Evolutionary conservation across 306 rosid genomes (phyloP).

Genomic region (Betula pendula): DNA sequence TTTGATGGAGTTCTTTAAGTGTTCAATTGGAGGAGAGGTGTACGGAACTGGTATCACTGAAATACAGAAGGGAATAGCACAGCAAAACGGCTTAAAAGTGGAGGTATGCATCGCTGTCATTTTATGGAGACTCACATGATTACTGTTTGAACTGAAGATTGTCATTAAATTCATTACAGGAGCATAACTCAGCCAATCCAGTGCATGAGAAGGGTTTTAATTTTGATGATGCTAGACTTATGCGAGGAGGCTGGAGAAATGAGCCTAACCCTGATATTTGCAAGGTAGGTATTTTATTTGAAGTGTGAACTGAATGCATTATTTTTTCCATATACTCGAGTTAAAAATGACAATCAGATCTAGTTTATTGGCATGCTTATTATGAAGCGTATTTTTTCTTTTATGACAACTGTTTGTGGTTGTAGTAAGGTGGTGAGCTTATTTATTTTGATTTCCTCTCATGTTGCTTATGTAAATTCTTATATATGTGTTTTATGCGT

Average conservation of each 20-base stretch:
- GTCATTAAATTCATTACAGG: constrained; percentile 45
- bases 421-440: not conserved
- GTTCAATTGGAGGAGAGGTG: constrained; percentile 93
- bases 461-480: not conserved
- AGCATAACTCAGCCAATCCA: constrained; percentile 44
- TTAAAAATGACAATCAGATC: not conserved
- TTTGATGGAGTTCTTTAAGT: constrained; percentile 99
- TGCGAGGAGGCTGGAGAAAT: constrained; percentile 98
- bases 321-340: constrained; percentile 14
- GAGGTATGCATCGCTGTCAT: constrained; percentile 36
- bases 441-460: not conserved
- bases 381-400: not conserved
- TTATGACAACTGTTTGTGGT: not conserved
- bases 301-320: constrained; percentile 1
- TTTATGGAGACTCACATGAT: constrained; percentile 7
- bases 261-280: constrained; percentile 91
- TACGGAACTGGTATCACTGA: constrained; percentile 94
- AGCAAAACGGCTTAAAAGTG: constrained; percentile 66
- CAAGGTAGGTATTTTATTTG: constrained; percentile 53
- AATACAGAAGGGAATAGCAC: constrained; percentile 83
- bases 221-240: constrained; percentile 80
- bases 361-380: not conserved
- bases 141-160: not conserved
- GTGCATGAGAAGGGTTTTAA: constrained; percentile 87
- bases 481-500: not conserved